Conservation (phyloP, 2,329 filamentous ascomycete species). For the Fusarium tjaetaba region DNA sequence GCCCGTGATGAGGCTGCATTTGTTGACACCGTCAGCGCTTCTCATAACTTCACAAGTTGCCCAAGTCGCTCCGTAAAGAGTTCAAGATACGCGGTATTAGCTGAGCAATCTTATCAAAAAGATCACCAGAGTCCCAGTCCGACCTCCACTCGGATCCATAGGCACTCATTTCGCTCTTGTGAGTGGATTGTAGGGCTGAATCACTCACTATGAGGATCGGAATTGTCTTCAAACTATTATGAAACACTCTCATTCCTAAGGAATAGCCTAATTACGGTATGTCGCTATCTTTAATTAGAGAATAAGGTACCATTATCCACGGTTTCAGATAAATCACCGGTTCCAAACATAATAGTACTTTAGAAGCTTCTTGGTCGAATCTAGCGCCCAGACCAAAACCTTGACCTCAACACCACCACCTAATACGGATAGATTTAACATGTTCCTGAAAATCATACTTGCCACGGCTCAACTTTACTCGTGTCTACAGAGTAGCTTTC, state of each 20-base stretch:
- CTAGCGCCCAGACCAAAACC: background rate
- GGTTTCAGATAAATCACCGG: background rate
- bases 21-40: background rate
- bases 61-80: background rate
- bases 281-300: too few species aligned
- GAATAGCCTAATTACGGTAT: background rate
- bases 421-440: background rate
- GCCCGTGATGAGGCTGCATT: background rate
- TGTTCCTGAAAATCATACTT: background rate
- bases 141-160: background rate
- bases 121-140: slow-evolving; percentile 3
- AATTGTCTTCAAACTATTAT: background rate
- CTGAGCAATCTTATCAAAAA: background rate
- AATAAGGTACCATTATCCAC: background rate
- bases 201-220: background rate
- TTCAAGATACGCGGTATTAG: background rate
- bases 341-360: background rate
- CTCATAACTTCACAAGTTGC: background rate
- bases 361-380: background rate
- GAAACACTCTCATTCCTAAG: background rate
- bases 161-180: background rate
- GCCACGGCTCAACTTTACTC: background rate
- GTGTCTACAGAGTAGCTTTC: background rate
- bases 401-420: background rate
- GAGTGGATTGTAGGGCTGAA: slow-evolving; percentile 34